Evolutionary conservation across 1,284 basidiomycete species (phyloP).

Genomic region (Ganoderma multipileum): DNA sequence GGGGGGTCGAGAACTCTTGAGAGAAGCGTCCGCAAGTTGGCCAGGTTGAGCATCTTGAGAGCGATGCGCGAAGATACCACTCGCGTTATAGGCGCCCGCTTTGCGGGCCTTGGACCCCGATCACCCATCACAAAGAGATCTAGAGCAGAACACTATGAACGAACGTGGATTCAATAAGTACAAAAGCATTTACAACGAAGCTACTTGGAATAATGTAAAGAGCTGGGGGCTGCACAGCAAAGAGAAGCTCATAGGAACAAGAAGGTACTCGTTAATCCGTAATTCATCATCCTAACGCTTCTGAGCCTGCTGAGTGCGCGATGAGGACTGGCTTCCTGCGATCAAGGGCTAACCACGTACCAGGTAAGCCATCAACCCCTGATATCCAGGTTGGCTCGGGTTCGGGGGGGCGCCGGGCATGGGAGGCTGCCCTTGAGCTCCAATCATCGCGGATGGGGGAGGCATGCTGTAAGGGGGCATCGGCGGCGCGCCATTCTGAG

Average conservation of each 20-base stretch:
- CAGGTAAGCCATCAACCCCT: slow-evolving; percentile 42
- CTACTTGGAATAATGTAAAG: slow-evolving; percentile 30
- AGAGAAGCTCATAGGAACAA: neutral
- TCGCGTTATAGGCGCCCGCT: slow-evolving; percentile 3
- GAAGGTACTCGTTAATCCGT: neutral
- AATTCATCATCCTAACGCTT: slow-evolving; percentile 31
- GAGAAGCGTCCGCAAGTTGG: slow-evolving; percentile 65
- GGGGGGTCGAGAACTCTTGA: slow-evolving; percentile 60
- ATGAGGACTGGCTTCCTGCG: slow-evolving; percentile 6
- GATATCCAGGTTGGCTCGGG: slow-evolving; percentile 34
- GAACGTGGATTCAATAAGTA: neutral
- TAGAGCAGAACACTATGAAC: neutral
- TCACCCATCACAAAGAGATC: neutral
- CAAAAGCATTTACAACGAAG: slow-evolving; percentile 19
- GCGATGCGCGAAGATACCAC: neutral
- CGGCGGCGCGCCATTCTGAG: slow-evolving; percentile 25
- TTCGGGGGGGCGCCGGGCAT: slow-evolving; percentile 34
- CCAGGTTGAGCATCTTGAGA: slow-evolving; percentile 61
- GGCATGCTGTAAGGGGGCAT: slow-evolving; percentile 39
- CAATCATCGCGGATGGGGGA: slow-evolving; percentile 32
- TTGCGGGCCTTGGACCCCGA: neutral
- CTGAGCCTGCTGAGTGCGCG: slow-evolving; percentile 30
- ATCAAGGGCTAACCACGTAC: slow-evolving; percentile 25
- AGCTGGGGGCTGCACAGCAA: neutral
- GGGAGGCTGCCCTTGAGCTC: slow-evolving; percentile 30